phyloP scores from a whole-genome alignment of 352 stramenopile genomes.

The Globisporangium paddicum region DNA sequence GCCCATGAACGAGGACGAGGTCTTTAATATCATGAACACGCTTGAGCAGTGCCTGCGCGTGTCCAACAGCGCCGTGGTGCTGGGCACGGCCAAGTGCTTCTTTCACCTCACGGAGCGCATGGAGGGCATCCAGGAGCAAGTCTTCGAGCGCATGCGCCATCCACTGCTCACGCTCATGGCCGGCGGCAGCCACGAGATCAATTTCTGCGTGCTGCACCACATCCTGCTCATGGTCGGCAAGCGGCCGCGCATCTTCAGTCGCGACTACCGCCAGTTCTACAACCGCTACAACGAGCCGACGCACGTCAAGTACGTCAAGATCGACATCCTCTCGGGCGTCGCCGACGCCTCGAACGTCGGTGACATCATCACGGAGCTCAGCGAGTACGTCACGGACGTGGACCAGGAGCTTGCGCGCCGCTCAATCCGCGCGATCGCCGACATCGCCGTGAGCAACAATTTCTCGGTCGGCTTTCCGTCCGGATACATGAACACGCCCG shows the following conservation, averaged over 20 bases:
- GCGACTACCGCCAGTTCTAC: slow-evolving; percentile 98
- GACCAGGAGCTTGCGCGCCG: slow-evolving; percentile 91
- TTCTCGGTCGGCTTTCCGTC: slow-evolving; percentile 36
- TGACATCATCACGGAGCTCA: slow-evolving; percentile 97
- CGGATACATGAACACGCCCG: slow-evolving; percentile 38
- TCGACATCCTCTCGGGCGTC: slow-evolving; percentile 94
- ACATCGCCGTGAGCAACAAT: slow-evolving; percentile 89
- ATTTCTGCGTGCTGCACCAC: slow-evolving; percentile 97
- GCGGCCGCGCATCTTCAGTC: slow-evolving; percentile 94
- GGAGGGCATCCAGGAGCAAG: slow-evolving; percentile 84
- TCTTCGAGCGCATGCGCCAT: slow-evolving; percentile 91
- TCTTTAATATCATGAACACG: slow-evolving; percentile 98
- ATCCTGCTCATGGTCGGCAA: slow-evolving; percentile 94
- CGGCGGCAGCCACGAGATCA: slow-evolving; percentile 88
- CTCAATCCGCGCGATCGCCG: slow-evolving; percentile 92
- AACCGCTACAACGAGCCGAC: slow-evolving; percentile 98
- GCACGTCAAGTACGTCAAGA: slow-evolving; percentile 98
- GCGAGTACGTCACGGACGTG: slow-evolving; percentile 95
- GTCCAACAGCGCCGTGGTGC: slow-evolving; percentile 94
- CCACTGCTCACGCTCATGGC: slow-evolving; percentile 98
- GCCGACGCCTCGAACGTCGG: slow-evolving; percentile 92
- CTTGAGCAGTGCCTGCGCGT: slow-evolving; percentile 94
- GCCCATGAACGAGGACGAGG: slow-evolving; percentile 92
- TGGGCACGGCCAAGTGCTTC: slow-evolving; percentile 97
- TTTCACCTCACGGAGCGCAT: slow-evolving; percentile 95